phyloP scores from a whole-genome alignment of 2,329 filamentous ascomycete species.

The Apiospora sp. region DNA sequence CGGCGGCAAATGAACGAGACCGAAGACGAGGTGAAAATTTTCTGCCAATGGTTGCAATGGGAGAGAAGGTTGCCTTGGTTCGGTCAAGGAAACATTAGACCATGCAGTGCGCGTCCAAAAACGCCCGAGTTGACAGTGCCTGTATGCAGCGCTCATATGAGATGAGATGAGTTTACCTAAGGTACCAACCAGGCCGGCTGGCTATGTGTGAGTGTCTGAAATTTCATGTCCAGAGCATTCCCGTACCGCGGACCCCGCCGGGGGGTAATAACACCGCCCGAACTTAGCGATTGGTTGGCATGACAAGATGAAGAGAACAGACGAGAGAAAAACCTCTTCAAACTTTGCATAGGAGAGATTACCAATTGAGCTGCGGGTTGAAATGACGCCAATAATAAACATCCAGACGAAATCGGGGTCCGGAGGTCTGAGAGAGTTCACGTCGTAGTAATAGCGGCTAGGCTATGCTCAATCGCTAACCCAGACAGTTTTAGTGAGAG shows the following conservation, averaged over 20 bases:
- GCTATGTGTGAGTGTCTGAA: not conserved
- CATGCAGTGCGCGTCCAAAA: slow-evolving; percentile 12
- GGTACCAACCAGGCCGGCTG: not conserved
- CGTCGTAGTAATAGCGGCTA: not conserved
- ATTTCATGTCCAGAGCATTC: slow-evolving; percentile 20
- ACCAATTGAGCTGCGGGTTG: not conserved
- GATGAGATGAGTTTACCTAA: not conserved
- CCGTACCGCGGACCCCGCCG: slow-evolving; percentile 8
- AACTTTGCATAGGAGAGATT: slow-evolving; percentile 15
- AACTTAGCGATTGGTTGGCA: slow-evolving; percentile 21
- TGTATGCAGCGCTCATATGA: slow-evolving; percentile 1
- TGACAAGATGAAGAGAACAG: slow-evolving; percentile 19
- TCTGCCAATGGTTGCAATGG: not conserved
- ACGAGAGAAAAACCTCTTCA: slow-evolving; percentile 6
- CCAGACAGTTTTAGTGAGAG: not conserved
- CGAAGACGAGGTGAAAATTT: slow-evolving; percentile 15
- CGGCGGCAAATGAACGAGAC: slow-evolving; percentile 1
- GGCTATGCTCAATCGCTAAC: not conserved
- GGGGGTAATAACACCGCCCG: not conserved
- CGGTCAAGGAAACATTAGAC: slow-evolving; percentile 2
- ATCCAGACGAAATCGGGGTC: slow-evolving; percentile 16
- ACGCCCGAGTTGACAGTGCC: slow-evolving; percentile 17
- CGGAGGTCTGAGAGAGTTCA: not conserved
- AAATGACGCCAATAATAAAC: slow-evolving; percentile 13
- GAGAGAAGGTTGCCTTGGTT: not conserved